Evolutionary conservation across 805 yeast species (phyloP).

Genomic region (Ogataea pilisensis): DNA sequence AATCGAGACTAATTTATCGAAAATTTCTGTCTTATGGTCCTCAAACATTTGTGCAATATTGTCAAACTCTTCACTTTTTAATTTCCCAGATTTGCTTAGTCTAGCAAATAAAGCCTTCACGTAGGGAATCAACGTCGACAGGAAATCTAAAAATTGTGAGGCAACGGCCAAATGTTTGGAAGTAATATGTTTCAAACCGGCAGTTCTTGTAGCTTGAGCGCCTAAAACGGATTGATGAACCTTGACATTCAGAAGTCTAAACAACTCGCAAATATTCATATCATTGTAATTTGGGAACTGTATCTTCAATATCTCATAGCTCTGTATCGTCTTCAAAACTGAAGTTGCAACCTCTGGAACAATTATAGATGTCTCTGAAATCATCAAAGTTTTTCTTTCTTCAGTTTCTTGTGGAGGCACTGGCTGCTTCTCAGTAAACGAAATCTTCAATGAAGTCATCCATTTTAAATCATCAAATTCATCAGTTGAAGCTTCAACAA

Average conservation of each 20-base stretch:
- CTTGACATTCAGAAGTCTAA: slow-evolving; percentile 50
- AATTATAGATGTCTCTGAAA: slow-evolving; percentile 54
- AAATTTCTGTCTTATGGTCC: slow-evolving; percentile 62
- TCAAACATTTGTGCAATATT: slow-evolving; percentile 38
- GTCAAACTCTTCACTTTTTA: slow-evolving; percentile 36
- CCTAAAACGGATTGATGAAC: slow-evolving; percentile 59
- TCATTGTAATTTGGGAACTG: slow-evolving; percentile 53
- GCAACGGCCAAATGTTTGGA: slow-evolving; percentile 68
- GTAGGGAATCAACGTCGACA: slow-evolving; percentile 37
- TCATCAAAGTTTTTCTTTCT: slow-evolving; percentile 33
- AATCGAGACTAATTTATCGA: slow-evolving; percentile 59
- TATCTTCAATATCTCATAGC: slow-evolving; percentile 51
- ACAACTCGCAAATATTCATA: slow-evolving; percentile 39
- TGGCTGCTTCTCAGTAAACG: background rate
- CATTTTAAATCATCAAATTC: slow-evolving; percentile 44
- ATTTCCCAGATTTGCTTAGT: slow-evolving; percentile 25
- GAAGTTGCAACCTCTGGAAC: slow-evolving; percentile 48
- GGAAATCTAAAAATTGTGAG: slow-evolving; percentile 55
- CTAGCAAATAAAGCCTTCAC: slow-evolving; percentile 30
- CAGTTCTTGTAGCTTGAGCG: slow-evolving; percentile 72
- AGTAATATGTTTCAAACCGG: slow-evolving; percentile 69
- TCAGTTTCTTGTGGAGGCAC: background rate
- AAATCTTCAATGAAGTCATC: slow-evolving; percentile 35
- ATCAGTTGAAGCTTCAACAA: slow-evolving; percentile 41
- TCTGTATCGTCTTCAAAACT: slow-evolving; percentile 40